phyloP scores from a whole-genome alignment of 768 basidiomycete species.

The Chlorophyllum brunneum region DNA sequence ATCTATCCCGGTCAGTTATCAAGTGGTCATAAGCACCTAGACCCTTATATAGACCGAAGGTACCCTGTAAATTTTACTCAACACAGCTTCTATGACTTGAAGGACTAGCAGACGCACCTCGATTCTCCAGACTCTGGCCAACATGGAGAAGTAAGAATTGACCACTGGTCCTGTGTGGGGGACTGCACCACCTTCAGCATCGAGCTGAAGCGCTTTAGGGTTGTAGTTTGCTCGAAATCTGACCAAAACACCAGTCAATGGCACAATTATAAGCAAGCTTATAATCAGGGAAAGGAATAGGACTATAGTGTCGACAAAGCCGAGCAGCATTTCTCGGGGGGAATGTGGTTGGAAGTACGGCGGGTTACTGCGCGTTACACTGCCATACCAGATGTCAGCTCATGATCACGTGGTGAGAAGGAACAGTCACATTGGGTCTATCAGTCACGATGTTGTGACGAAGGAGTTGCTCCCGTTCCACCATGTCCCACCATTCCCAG shows the following conservation, averaged over 20 bases:
- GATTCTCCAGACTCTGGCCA: constrained; percentile 61
- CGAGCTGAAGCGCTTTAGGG: constrained; percentile 78
- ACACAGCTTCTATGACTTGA: background rate
- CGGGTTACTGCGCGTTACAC: background rate
- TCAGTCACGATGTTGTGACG: too few species aligned
- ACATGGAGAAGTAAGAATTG: constrained; percentile 71
- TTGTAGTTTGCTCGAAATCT: constrained; percentile 83
- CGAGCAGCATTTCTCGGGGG: constrained; percentile 22
- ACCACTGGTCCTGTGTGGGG: constrained; percentile 79
- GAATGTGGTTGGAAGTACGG: constrained; percentile 15
- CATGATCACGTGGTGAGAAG: background rate
- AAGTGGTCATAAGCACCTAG: constrained; percentile 37
- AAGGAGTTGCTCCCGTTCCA: too few species aligned
- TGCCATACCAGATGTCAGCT: constrained; percentile 6
- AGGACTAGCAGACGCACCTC: constrained; percentile 48
- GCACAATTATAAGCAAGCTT: constrained; percentile 55
- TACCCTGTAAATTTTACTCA: constrained; percentile 38
- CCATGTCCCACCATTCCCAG: too few species aligned
- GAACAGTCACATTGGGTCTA: background rate
- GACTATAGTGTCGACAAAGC: constrained; percentile 33
- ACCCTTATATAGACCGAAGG: constrained; percentile 78
- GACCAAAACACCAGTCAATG: constrained; percentile 65
- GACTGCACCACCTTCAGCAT: constrained; percentile 70
- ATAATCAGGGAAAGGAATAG: constrained; percentile 44
- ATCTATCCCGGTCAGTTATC: background rate